Conservation (phyloP, 2,329 filamentous ascomycete species). For the Cadophora sp. region DNA sequence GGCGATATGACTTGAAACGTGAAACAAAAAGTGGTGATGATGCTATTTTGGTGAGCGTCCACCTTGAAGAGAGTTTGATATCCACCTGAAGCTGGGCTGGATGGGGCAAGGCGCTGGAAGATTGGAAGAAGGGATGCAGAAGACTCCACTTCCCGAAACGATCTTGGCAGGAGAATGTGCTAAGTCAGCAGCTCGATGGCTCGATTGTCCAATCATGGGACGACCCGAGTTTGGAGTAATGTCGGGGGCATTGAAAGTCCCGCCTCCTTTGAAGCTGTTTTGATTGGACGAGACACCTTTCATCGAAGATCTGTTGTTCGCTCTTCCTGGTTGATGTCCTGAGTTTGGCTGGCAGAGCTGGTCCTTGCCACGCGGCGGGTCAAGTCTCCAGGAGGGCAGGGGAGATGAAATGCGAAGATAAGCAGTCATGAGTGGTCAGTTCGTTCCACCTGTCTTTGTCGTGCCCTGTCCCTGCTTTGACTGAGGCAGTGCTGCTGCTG, state of each 20-base stretch:
- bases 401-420: neutral
- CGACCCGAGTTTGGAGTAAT: neutral
- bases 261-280: neutral
- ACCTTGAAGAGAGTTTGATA: neutral
- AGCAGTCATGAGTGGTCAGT: neutral
- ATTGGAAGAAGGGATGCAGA: neutral
- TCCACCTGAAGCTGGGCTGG: neutral
- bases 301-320: neutral
- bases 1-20: neutral
- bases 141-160: neutral
- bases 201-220: neutral
- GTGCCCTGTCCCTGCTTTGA: neutral
- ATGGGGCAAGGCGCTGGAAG: neutral
- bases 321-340: neutral
- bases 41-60: slow-evolving; percentile 9
- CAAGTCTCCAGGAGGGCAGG: neutral
- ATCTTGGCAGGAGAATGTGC: neutral
- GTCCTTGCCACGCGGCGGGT: slow-evolving; percentile 10
- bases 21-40: slow-evolving; percentile 13
- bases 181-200: neutral
- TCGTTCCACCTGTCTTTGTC: neutral
- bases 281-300: neutral
- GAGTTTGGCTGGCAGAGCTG: slow-evolving; percentile 8
- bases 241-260: neutral
- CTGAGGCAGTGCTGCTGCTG: slow-evolving; percentile 1